Conservation (phyloP, 1,284 basidiomycete genomes). For the Irpex sp. region DNA sequence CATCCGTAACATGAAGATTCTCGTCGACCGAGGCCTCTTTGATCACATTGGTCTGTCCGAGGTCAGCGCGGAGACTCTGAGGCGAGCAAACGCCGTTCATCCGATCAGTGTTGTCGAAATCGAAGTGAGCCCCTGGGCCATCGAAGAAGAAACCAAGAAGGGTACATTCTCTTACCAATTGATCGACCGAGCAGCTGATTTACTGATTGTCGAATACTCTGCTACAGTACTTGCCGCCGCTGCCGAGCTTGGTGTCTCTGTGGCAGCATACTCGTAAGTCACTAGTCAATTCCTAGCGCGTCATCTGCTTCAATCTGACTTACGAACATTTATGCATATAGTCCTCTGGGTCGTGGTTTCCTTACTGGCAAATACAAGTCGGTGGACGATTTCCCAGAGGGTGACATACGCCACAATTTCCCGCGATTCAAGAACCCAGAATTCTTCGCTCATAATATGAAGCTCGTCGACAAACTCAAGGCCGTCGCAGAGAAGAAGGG, state of each 20-base stretch:
- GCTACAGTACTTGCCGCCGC: no score
- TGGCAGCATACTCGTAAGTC: conserved; percentile 49
- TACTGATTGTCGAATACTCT: no score
- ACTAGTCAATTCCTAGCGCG: conserved; percentile 10
- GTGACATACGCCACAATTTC: conserved; percentile 33
- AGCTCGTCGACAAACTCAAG: conserved; percentile 47
- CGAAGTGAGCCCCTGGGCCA: conserved; percentile 49
- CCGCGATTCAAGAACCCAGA: conserved; percentile 36
- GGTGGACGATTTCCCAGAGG: conserved; percentile 39
- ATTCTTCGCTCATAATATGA: conserved; percentile 53
- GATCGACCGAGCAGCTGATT: conserved; percentile 36
- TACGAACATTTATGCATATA: conserved; percentile 9
- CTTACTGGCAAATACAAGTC: conserved; percentile 47
- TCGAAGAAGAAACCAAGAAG: conserved; percentile 42
- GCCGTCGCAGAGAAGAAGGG: conserved; percentile 46
- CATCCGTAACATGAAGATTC: conserved; percentile 23
- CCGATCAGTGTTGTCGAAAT: conserved; percentile 49
- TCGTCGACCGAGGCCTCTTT: conserved; percentile 39
- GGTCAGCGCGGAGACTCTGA: conserved; percentile 41
- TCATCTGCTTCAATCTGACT: background rate
- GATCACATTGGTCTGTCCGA: conserved; percentile 48
- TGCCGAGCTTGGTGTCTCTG: conserved; percentile 29
- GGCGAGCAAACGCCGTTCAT: conserved; percentile 37
- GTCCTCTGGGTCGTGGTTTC: conserved; percentile 55
- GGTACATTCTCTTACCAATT: conserved; percentile 24